Evolutionary conservation across 306 rosid genomes (phyloP), one percentile per base, ranked within the genome.

Genomic region (Begonia fuchsioides): DNA sequence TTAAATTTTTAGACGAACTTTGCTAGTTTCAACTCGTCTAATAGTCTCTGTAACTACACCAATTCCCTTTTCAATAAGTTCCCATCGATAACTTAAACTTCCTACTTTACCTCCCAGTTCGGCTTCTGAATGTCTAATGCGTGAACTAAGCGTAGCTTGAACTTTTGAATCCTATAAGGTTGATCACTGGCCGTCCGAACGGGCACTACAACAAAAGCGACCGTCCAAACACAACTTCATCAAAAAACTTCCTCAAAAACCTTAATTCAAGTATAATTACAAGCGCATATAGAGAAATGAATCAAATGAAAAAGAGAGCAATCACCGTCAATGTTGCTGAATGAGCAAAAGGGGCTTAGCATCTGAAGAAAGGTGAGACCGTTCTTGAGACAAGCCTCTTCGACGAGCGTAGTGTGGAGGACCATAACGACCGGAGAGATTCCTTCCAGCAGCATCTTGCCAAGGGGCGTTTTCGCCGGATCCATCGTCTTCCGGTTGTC

Each of bases 161-260:
- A 92, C 77, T 79, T 79, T 61, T 77, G 93, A 63, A 92, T 75
- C 64, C 98, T 71, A 56, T 85, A 92, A 6, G 98, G 81, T 50
- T 92, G 98, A 65, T 92, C 98, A 72, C 94, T 92, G 11, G 76
- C 94, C 39, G 96, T 92, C 53, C 98, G 82, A 17, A 92, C 98
- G 19, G 98, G 98, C 39, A 92, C 98, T 92, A 68, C 46, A 55
- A 60, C 64, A 57, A 56, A 66, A 49, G 32, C 45, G 51, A 48
- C 56, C 61, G 19, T 50, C 52, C 58, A 45, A 53, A 39, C 49
- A 47, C 44, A 64, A 39, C 3, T 15, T 12, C 11, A 39, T 51
- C 58, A 56, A 39, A 49, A 52, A 53, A 6, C 39, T 13, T 38
- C 46, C 32, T 18, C 44, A 8, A 11, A 12, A 43, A 44, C 50